These are phyloP conservation scores for Phaeosphaeriaceae sp. DNA, from an alignment of 2,329 filamentous ascomycete species.

Conservation along the genomic window DNA sequence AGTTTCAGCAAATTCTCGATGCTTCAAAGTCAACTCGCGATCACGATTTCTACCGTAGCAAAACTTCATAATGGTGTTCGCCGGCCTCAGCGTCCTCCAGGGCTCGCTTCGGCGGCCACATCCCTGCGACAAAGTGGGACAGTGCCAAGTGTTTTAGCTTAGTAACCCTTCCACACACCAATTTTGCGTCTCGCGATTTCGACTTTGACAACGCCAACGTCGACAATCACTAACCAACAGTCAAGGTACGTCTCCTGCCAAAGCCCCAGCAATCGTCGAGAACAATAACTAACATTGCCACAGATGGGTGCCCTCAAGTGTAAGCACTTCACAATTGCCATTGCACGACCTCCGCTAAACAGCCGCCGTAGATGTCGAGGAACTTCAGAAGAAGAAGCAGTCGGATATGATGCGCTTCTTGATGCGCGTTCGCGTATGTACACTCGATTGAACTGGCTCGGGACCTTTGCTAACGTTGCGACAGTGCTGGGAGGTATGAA, in stretches of 20 bases:
- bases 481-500: conserved; percentile 90
- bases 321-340: conserved; percentile 18
- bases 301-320: conserved; percentile 99
- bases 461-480: conserved; percentile 37
- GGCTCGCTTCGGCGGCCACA: background rate
- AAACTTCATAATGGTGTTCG: background rate
- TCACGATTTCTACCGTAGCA: no score
- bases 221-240: conserved; percentile 45
- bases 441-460: conserved; percentile 9
- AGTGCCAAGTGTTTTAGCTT: conserved; percentile 19
- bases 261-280: conserved; percentile 3
- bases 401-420: conserved; percentile 99
- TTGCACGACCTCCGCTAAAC: conserved; percentile 49
- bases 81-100: background rate
- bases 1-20: no score
- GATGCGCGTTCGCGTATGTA: conserved; percentile 73
- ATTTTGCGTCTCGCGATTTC: conserved; percentile 32
- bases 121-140: background rate
- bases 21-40: no score
- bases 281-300: conserved; percentile 27
- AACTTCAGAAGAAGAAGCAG: conserved; percentile 99
- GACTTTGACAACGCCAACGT: conserved; percentile 31
- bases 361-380: conserved; percentile 73
- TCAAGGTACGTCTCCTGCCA: conserved; percentile 37
- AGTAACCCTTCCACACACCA: conserved; percentile 24